Evolutionary conservation across 768 basidiomycete species (phyloP), one percentile per base, ranked within the genome.

Genomic region (Tulasnella sp.): DNA sequence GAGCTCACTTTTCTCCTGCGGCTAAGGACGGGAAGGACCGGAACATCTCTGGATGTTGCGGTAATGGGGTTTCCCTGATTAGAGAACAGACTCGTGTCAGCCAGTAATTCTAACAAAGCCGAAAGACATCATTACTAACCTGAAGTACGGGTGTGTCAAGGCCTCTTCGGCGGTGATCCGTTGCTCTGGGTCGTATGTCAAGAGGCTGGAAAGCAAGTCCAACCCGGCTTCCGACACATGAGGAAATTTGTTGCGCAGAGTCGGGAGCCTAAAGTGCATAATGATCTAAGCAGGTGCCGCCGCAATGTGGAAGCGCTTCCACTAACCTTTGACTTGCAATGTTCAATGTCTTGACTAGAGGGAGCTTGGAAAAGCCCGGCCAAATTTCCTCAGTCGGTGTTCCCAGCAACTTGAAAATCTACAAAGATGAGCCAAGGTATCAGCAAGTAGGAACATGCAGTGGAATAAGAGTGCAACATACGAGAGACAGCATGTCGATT

Each of bases 41-140:
- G 85, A 99, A 99, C 78, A 99, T 86, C 82, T 97, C 95, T 20
- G 95, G 94, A 83, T 99, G 96, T 83, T 99, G 99, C 0, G 98
- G 98, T 48, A 94, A 85, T 0, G 98, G 98, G 0, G 95, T 92
- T 85, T 99, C 98, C 5, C 95, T 98, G 46, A 69, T 51, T 79
- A 42, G 78, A 71, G 57, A 61, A n/a, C 35, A 2, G 10, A 20
- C 7, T 16, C 61, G 23, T 37, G 32, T 35, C 26, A 77, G 40
- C 35, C 5, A 11, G 61, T 18, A n/a, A 20, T 9, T 48, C 37
- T 6, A 37, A 3, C 44, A 77, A 11, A 23, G 46, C 11, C 75
- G 26, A 78, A n/a, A 46, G 61, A 16, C 29, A 67, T 26, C 15
- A 26, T 16, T 40, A 83, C 90, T 61, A 67, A 96, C 96, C 86